A percentile compares a stretch with the other conserved stretches of the same genome.
phyloP scores from a whole-genome alignment of 2,329 filamentous ascomycete genomes.

The Sporothrix brunneoviolacea region DNA sequence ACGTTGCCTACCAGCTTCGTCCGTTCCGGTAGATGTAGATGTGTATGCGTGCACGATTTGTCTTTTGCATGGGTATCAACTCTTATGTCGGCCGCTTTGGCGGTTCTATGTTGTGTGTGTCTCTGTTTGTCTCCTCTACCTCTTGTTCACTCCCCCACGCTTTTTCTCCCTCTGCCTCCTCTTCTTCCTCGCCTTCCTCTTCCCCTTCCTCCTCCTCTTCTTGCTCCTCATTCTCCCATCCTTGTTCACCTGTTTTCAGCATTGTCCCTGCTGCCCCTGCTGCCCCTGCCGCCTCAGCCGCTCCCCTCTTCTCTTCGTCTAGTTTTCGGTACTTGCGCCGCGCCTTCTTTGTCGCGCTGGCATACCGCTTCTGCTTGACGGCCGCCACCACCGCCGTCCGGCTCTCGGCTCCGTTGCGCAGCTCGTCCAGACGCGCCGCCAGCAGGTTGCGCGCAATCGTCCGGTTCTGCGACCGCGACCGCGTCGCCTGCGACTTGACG shows the following conservation, averaged over 20 bases:
- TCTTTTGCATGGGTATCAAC: too few species aligned
- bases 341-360: conserved; percentile 74
- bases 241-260: not conserved
- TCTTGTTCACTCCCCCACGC: not conserved
- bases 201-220: conserved; percentile 11
- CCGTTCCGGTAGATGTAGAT: too few species aligned
- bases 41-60: too few species aligned
- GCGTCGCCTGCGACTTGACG: conserved; percentile 87
- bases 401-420: conserved; percentile 64
- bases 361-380: conserved; percentile 60
- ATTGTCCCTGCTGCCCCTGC: not conserved
- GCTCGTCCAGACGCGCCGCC: conserved; percentile 65
- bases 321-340: conserved; percentile 69
- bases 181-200: conserved; percentile 7
- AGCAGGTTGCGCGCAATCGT: conserved; percentile 75
- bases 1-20: too few species aligned
- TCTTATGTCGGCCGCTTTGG: too few species aligned
- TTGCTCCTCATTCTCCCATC: conserved; percentile 6
- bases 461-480: conserved; percentile 79
- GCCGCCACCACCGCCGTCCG: conserved; percentile 58
- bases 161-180: conserved; percentile 5
- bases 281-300: not conserved
- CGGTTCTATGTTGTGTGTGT: too few species aligned
- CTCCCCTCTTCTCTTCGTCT: conserved; percentile 43
- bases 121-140: not conserved